Conservation (phyloP, 2,329 filamentous ascomycete species). For the Nemania abortiva region DNA sequence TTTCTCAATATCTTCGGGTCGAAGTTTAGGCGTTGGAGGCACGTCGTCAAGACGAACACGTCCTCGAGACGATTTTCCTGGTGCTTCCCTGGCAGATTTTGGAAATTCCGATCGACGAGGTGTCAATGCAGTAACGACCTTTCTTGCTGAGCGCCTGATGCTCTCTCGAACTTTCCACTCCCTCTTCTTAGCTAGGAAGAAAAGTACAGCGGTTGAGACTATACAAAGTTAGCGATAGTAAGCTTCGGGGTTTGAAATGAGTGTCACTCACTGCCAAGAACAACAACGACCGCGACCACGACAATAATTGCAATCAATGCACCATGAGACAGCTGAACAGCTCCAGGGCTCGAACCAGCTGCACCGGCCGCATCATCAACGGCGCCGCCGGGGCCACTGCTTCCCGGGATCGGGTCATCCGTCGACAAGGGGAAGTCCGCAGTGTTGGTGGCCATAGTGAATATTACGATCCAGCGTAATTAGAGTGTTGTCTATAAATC, state of each 20-base stretch:
- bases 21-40: slow-evolving; percentile 68
- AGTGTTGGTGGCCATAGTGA: slow-evolving; percentile 33
- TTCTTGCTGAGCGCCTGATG: slow-evolving; percentile 75
- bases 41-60: slow-evolving; percentile 67
- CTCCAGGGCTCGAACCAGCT: slow-evolving; percentile 70
- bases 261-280: slow-evolving; percentile 73
- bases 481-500: not conserved
- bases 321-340: slow-evolving; percentile 73
- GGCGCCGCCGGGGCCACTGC: slow-evolving; percentile 52
- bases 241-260: slow-evolving; percentile 1
- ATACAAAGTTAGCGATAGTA: slow-evolving; percentile 39
- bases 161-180: slow-evolving; percentile 84
- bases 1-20: slow-evolving; percentile 70
- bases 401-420: slow-evolving; percentile 34
- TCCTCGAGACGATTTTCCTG: slow-evolving; percentile 52
- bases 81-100: slow-evolving; percentile 63
- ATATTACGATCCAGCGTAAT: slow-evolving; percentile 27
- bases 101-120: slow-evolving; percentile 72
- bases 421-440: slow-evolving; percentile 35
- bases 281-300: slow-evolving; percentile 73
- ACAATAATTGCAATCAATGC: slow-evolving; percentile 81
- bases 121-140: slow-evolving; percentile 72
- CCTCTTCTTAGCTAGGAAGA: slow-evolving; percentile 84
- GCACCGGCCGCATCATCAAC: slow-evolving; percentile 72
- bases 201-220: slow-evolving; percentile 76